Conservation (phyloP, 306 rosid species). For the Astragalus membranaceus region DNA sequence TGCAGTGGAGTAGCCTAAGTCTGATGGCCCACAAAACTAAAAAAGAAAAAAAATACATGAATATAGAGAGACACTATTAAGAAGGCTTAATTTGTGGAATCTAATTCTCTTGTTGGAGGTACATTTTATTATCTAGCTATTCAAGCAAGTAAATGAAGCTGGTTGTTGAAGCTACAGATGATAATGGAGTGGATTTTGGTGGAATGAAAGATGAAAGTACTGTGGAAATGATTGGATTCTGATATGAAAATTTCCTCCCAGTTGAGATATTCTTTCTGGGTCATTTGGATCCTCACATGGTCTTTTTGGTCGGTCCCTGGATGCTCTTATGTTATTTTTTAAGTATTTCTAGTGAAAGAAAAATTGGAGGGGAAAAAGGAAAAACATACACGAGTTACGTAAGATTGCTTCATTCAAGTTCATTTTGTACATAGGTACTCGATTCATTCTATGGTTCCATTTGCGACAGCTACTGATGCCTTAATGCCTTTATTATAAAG, state of each 20-base stretch:
- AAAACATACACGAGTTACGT: background rate
- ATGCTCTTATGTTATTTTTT: background rate
- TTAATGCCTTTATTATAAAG: background rate
- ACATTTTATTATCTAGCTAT: constrained; percentile 16
- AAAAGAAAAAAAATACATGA: background rate
- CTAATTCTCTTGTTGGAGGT: constrained; percentile 23
- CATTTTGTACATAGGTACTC: background rate
- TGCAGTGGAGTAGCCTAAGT: background rate
- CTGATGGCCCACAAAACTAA: background rate
- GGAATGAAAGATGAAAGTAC: constrained; percentile 14
- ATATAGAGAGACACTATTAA: background rate
- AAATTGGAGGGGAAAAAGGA: background rate
- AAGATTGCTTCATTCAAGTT: background rate
- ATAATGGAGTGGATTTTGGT: background rate
- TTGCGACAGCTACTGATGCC: background rate
- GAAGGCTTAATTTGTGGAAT: background rate
- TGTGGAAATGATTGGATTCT: background rate
- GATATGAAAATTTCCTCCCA: background rate
- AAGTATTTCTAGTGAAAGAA: background rate
- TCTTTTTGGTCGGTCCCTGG: background rate
- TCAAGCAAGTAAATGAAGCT: constrained; percentile 4
- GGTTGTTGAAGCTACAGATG: background rate
- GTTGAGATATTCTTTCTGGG: background rate
- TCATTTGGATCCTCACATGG: background rate
- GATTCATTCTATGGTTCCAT: background rate